phyloP scores from a whole-genome alignment of 1,284 basidiomycete species.

The Boletus hoseneyae region DNA sequence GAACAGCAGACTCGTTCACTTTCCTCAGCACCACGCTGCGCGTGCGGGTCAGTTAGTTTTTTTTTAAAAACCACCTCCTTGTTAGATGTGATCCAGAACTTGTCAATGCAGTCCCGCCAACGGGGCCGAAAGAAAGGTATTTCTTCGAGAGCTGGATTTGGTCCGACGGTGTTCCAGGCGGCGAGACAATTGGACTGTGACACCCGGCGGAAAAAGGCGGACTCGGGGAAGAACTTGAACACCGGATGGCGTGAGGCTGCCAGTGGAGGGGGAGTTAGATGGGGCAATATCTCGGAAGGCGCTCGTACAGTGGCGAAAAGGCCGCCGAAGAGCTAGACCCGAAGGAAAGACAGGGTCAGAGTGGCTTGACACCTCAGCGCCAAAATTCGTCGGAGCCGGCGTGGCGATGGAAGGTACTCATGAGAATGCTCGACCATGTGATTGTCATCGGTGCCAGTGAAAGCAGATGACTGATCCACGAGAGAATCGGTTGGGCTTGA shows the following conservation, averaged over 20 bases:
- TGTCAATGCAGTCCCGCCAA: conserved; percentile 21
- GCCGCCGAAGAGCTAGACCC: background rate
- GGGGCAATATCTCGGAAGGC: background rate
- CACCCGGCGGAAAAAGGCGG: background rate
- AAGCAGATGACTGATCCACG: background rate
- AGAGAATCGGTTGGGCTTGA: background rate
- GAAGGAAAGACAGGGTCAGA: background rate
- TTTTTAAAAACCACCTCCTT: conserved; percentile 17
- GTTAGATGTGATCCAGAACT: conserved; percentile 20
- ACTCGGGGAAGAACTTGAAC: background rate
- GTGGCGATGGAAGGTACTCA: background rate
- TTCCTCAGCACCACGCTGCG: conserved; percentile 14
- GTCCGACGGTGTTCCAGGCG: background rate
- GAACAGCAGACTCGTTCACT: background rate
- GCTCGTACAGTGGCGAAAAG: background rate
- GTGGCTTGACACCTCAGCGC: background rate
- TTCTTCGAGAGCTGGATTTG: background rate
- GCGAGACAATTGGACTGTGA: background rate
- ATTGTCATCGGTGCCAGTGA: background rate
- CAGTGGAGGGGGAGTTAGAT: background rate
- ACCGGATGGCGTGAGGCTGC: background rate
- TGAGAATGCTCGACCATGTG: background rate
- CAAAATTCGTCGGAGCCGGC: conserved; percentile 5
- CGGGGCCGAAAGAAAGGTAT: conserved; percentile 20
- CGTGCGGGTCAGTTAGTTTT: conserved; percentile 11